These are phyloP conservation scores for Saturnispora besseyi DNA, from an alignment of 805 yeast species.

Conservation along the genomic window DNA sequence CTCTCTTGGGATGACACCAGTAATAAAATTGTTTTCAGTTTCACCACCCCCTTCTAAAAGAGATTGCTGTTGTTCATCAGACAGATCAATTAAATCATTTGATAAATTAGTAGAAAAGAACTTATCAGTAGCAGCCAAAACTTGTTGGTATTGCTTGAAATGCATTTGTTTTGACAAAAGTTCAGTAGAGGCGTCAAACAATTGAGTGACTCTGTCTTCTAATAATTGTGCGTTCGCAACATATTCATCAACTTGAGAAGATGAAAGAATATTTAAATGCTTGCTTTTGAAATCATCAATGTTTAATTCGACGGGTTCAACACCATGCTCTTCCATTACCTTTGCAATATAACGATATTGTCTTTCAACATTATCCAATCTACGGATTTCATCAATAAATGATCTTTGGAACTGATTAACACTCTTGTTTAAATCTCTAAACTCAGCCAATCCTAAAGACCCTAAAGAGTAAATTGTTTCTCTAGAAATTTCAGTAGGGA, in stretches of 20 bases:
- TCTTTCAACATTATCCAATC: constrained; percentile 79
- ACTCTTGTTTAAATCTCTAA: constrained; percentile 78
- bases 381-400: constrained; percentile 80
- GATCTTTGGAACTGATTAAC: constrained; percentile 85
- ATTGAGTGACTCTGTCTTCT: constrained; percentile 66
- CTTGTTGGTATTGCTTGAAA: constrained; percentile 64
- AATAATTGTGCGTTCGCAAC: constrained; percentile 51
- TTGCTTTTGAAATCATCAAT: constrained; percentile 17
- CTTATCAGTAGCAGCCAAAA: constrained; percentile 40
- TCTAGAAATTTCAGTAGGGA: constrained; percentile 83
- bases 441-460: constrained; percentile 75
- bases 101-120: constrained; percentile 30
- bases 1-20: constrained; percentile 74
- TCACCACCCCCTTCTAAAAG: constrained; percentile 32
- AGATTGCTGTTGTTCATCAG: constrained; percentile 26
- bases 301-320: constrained; percentile 18
- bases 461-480: constrained; percentile 85
- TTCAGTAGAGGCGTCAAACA: constrained; percentile 59
- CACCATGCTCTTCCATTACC: constrained; percentile 36
- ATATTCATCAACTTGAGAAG: constrained; percentile 58
- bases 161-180: constrained; percentile 55
- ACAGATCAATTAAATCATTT: constrained; percentile 23
- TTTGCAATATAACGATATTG: constrained; percentile 55
- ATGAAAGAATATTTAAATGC: constrained; percentile 18
- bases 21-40: constrained; percentile 42